Base-by-base conservation (phyloP, 164 flowering plant species). In the Magnolia sinica region DNA sequence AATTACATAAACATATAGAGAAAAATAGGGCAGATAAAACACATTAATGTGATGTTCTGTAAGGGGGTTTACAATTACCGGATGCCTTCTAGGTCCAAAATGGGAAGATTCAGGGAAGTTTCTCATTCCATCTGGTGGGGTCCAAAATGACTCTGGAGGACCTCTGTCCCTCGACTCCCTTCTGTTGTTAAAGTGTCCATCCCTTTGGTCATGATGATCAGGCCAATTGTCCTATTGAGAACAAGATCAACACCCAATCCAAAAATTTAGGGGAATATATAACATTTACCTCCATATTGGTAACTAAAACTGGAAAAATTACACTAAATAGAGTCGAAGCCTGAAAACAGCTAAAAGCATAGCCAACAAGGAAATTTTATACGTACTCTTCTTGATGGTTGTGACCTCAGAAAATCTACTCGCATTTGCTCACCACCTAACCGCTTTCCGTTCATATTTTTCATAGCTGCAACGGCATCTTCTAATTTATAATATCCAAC, bases 401-500 rank as follows among this genome's bases (percentile, higher is more conserved):
- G 96, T 71, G 95, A 91, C 73, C 98, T 88, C 58, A 92, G 85
- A 77, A 76, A 96, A 84, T 96, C 98, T 19, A 94, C 98, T 31
- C 98, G 93, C 71, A 96, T 76, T 76, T 86, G 88, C 27, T 88
- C 91, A 77, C 96, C 97, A 74, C 93, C 94, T 64, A 94, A 68
- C 49, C 81, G 88, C 83, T 83, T 89, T 45, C 96, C 96, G 80
- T 93, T 91, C 92, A 94, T 79, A 76, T 29, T 86, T 80, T 85
- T 91, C 84, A 91, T 72, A 49, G 99, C 99, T 75, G 87, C 87
- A 74, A 83, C 76, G 59, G 99, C 98, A 85, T 96, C 98, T 80
- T 94, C 98, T 74, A 89, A 16, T 73, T 79, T 83, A 27, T 73
- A n/a, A 81, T 82, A 96, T 76, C 90, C 91, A 77, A 96, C 84